phyloP scores from a whole-genome alignment of 164 flowering plant genomes.

The Macadamia tetraphylla region DNA sequence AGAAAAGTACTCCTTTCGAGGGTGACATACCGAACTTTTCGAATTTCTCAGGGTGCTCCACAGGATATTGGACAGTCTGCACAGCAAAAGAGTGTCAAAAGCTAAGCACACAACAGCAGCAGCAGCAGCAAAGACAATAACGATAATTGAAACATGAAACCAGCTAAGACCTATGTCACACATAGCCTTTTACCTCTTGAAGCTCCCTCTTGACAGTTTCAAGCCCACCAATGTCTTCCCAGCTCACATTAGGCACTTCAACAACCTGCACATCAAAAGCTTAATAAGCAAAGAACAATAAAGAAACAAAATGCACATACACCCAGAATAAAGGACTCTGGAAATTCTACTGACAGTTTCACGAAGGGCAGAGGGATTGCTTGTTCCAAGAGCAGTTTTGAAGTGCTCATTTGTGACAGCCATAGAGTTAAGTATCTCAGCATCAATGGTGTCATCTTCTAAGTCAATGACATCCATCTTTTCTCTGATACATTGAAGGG shows the following conservation, averaged over 20 bases:
- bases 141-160: background rate
- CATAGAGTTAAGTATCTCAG: conserved; percentile 74
- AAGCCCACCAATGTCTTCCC: conserved; percentile 81
- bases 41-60: conserved; percentile 91
- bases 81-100: background rate
- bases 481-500: conserved; percentile 74
- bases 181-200: conserved; percentile 50
- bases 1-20: conserved; percentile 86
- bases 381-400: conserved; percentile 64
- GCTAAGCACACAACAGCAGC: too few species aligned
- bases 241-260: conserved; percentile 37
- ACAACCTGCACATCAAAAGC: conserved; percentile 42
- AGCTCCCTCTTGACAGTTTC: conserved; percentile 80
- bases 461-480: conserved; percentile 80
- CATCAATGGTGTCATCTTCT: conserved; percentile 75
- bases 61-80: conserved; percentile 93
- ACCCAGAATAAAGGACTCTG: background rate
- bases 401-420: conserved; percentile 73
- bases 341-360: conserved; percentile 15
- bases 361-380: conserved; percentile 79
- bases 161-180: background rate
- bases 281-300: background rate
- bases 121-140: background rate
- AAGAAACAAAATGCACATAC: too few species aligned
- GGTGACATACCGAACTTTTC: conserved; percentile 95